Evolutionary conservation across 1,284 basidiomycete species (phyloP), one percentile per base, ranked within the genome.

Genomic region (Marasmius fiardii): DNA sequence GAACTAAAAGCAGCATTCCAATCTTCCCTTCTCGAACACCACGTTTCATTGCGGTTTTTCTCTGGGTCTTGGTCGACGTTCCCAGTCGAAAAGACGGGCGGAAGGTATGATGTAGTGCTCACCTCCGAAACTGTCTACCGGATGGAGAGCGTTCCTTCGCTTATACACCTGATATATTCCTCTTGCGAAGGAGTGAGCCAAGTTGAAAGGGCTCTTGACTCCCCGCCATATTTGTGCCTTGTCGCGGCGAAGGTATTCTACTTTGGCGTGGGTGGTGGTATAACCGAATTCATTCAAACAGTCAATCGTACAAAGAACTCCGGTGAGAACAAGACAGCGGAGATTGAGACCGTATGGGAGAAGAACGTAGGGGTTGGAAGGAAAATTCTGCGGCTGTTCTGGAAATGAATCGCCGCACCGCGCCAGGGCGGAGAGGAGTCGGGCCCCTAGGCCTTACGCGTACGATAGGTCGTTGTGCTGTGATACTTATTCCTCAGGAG

Each of bases 61-160:
- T 81, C 86, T 18, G 95, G 95, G 0, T 82, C 88, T 14, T 99
- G 96, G 96, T 69, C 76, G 21, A 67, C 72, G 11, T 84, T 86
- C 58, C 68, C 80, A 53, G 60, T 73, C 51, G 14, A 58, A 51
- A 31, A 57, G 44, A 48, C 61, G 28, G 64, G 61, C 18, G 58
- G 66, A 24, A 56, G 47, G 53, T 94, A 91, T 68, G 82, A 93
- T 63, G 60, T 96, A 48, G 73, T 96, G 1, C 72, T 98, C 47
- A 94, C 93, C 0, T 92, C 92, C 20, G 96, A 99, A 74, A 98
- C 96, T 21, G 93, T 98, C 28, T 98, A 99, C 67, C 77, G 86
- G 10, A 74, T 80, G 24, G 80, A 85, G 0, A 89, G 83, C 57
- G 77, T 97, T 0, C 74, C 74, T 0, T 73, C 85, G n/a, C 74